Evolutionary conservation across 371 early-diverging fungal species (phyloP), one percentile per base, ranked within the genome.

Genomic region (Haplosporangium sp.): DNA sequence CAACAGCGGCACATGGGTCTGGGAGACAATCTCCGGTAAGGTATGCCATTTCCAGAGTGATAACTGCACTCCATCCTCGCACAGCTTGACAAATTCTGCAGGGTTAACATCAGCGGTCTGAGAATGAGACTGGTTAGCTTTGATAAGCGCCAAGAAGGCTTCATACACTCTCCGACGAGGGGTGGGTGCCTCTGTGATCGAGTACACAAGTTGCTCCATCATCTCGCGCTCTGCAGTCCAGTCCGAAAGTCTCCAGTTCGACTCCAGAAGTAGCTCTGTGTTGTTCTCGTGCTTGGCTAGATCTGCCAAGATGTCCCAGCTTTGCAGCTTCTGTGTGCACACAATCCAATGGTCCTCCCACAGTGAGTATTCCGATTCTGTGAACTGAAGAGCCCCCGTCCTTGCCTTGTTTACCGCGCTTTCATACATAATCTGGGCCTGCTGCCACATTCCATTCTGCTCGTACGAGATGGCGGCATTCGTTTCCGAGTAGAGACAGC

Each of bases 261-360:
- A 91, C 68, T 98, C 97, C 2, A 98, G 81, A 53, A 93, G 80
- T 20, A 98, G 83, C 37, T 95, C 94, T 0, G 90, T 85, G 67
- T 95, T 92, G 40, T 89, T 87, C 46, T 98, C 98, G 58, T 95
- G 93, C 74, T 95, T 94, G 6, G 97, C 94, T 9, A 99, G 87
- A 43, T 99, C 99, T 3, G 90, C 86, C 55, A 99, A 83, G 56
- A 99, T 90, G 67, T 99, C 99, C 99, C 99, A 99, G 74, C 97
- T 98, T 83, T 99, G 99, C 43, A 99, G 83, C 57, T 94, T 90
- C 73, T 96, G 89, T 0, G 99, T 93, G 65, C 97, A 95, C 16
- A 83, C 81, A 21, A 99, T 90, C 95, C 99, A 99, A 70, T 96
- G 96, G 55, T 97, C 94, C 83, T 99, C 98, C 99, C 99, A 99